A percentile compares a stretch with the other conserved stretches of the same genome.
These are phyloP conservation scores for Cinnamomum micranthum DNA, from an alignment of 164 flowering plant genomes.

Conservation along the genomic window DNA sequence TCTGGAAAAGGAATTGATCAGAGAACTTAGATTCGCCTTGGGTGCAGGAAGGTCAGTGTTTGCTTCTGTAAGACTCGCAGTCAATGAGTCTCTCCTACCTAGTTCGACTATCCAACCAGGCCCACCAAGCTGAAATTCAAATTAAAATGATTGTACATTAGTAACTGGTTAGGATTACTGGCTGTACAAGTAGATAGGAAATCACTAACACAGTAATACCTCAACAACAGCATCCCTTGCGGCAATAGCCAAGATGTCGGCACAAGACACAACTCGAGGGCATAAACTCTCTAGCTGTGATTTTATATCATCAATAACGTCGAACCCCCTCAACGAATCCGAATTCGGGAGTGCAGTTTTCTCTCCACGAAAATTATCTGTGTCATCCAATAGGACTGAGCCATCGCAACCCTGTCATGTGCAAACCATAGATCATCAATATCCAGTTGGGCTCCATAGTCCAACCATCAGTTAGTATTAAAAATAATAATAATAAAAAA, in stretches of 20 bases:
- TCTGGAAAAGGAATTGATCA: constrained; percentile 5
- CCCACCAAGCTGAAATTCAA: no score
- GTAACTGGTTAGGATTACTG: no score
- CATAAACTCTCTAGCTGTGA: constrained; percentile 30
- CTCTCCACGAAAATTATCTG: constrained; percentile 36
- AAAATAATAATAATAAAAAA: no score
- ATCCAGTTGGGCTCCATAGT: no score
- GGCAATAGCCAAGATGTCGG: constrained; percentile 21
- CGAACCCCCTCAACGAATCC: constrained; percentile 36
- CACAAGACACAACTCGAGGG: constrained; percentile 25
- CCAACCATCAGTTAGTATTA: no score
- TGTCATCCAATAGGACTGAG: constrained; percentile 35
- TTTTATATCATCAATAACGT: constrained; percentile 41
- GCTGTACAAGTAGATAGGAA: no score
- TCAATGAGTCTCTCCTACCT: constrained; percentile 19
- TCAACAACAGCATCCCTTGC: constrained; percentile 40
- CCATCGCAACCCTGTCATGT: constrained; percentile 45
- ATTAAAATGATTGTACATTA: no score
- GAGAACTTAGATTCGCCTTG: constrained; percentile 9
- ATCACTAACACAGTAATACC: constrained; percentile 1
- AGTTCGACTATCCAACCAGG: no score
- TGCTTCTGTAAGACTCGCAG: constrained; percentile 18
- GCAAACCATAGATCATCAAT: no score
- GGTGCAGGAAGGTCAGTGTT: constrained; percentile 18
- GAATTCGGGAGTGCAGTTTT: constrained; percentile 27